Conservation (phyloP, 306 rosid species). For the Medicago arabica region DNA sequence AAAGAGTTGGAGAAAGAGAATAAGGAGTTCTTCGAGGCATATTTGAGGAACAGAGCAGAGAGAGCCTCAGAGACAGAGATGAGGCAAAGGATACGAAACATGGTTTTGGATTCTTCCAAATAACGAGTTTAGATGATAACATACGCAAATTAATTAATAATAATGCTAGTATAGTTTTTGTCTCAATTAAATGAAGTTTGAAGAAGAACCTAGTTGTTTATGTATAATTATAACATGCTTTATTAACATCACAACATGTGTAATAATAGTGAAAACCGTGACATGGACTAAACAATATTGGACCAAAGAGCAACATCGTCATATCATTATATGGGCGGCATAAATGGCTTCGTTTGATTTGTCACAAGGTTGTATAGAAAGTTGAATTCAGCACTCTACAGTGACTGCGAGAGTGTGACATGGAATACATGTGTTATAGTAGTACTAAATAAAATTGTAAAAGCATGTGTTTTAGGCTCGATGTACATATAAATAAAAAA, state of each 20-base stretch:
- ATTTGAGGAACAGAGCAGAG: slow-evolving; percentile 51
- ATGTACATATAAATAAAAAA: not conserved
- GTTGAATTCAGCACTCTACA: slow-evolving; percentile 48
- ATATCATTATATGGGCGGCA: slow-evolving; percentile 34
- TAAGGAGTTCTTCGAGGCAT: slow-evolving; percentile 86
- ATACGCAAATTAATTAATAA: slow-evolving; percentile 48
- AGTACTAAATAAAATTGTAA: not conserved
- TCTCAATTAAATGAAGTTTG: not conserved
- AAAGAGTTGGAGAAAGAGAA: slow-evolving; percentile 93
- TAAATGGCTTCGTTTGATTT: slow-evolving; percentile 39
- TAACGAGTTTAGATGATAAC: slow-evolving; percentile 39
- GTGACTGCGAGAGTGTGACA: slow-evolving; percentile 27
- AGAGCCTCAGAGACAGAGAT: slow-evolving; percentile 49
- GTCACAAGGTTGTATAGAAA: slow-evolving; percentile 10
- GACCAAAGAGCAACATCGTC: slow-evolving; percentile 39
- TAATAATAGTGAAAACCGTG: not conserved
- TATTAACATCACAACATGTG: not conserved
- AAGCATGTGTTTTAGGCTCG: not conserved
- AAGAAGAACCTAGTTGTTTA: not conserved
- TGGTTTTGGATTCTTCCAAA: slow-evolving; percentile 48
- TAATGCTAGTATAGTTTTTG: slow-evolving; percentile 5
- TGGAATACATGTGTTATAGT: slow-evolving; percentile 30
- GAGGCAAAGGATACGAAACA: slow-evolving; percentile 49
- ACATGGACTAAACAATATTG: slow-evolving; percentile 11
- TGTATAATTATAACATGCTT: slow-evolving; percentile 16